phyloP scores from a whole-genome alignment of 768 basidiomycete species.

The Boletus vinaceobasis region DNA sequence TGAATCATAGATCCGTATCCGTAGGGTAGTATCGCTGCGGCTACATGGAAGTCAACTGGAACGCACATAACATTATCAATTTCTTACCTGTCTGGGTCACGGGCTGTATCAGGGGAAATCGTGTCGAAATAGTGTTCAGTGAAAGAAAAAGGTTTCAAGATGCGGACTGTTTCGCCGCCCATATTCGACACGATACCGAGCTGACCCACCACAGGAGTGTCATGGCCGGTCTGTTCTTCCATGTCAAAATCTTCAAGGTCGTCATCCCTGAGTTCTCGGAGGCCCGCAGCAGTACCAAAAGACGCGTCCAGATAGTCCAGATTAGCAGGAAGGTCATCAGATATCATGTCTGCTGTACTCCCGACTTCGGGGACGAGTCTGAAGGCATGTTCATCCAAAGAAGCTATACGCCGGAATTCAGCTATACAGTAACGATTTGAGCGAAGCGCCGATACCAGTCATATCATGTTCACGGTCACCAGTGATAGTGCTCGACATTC shows the following conservation, averaged over 20 bases:
- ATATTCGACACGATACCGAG: slow-evolving; percentile 53
- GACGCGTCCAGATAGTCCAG: slow-evolving; percentile 83
- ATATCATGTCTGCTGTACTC: slow-evolving; percentile 80
- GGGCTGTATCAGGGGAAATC: slow-evolving; percentile 52
- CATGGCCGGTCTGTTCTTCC: slow-evolving; percentile 16
- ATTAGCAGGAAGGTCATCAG: slow-evolving; percentile 89
- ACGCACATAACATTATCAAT: neutral
- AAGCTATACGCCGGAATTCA: slow-evolving; percentile 40
- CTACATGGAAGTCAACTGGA: slow-evolving; percentile 27
- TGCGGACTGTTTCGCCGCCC: slow-evolving; percentile 83
- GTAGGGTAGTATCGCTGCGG: slow-evolving; percentile 46
- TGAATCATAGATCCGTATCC: slow-evolving; percentile 55
- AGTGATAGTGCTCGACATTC: slow-evolving; percentile 5
- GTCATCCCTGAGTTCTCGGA: slow-evolving; percentile 69
- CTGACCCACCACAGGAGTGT: slow-evolving; percentile 24
- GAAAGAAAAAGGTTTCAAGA: slow-evolving; percentile 63
- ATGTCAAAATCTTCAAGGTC: slow-evolving; percentile 65
- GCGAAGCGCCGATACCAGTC: slow-evolving; percentile 25
- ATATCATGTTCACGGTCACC: slow-evolving; percentile 14
- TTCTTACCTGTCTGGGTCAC: slow-evolving; percentile 46
- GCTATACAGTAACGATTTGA: neutral
- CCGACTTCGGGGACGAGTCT: slow-evolving; percentile 70
- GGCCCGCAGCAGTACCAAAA: slow-evolving; percentile 73
- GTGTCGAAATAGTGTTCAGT: slow-evolving; percentile 74
- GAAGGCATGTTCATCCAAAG: slow-evolving; percentile 84